phyloP scores from a whole-genome alignment of 139 green algal genomes.

The Chlorella sp. region DNA sequence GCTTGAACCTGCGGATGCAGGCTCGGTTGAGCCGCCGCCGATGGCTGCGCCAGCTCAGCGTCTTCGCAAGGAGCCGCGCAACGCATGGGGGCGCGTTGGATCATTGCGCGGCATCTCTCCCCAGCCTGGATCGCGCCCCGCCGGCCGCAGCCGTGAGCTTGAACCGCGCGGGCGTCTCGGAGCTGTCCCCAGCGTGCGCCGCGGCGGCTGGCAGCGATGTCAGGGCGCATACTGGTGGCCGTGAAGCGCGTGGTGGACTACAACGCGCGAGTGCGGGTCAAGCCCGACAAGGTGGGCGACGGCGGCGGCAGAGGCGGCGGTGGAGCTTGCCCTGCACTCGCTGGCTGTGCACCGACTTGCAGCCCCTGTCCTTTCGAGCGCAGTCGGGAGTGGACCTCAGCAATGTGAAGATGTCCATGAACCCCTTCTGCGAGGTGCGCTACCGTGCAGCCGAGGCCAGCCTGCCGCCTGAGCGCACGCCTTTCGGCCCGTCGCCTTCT shows the following conservation, averaged over 20 bases:
- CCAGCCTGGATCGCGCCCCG: no score
- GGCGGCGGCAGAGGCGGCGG: neutral
- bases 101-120: no score
- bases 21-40: no score
- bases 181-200: no score
- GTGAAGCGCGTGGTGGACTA: conserved; percentile 80
- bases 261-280: conserved; percentile 88
- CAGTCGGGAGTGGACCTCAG: conserved; percentile 86
- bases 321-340: neutral
- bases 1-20: no score
- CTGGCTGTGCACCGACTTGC: neutral
- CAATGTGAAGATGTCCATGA: conserved; percentile 93
- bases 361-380: neutral
- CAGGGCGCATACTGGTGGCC: conserved; percentile 37
- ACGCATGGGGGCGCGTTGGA: no score
- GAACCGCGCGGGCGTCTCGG: no score
- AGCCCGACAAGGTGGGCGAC: conserved; percentile 78
- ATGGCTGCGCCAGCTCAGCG: no score
- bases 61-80: no score
- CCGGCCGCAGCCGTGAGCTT: no score
- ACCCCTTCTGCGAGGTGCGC: conserved; percentile 96
- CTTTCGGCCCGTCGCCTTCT: neutral
- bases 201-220: neutral
- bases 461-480: neutral
- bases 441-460: neutral